Evolutionary conservation across 306 rosid genomes (phyloP).

Genomic region (Carpinus viminea): DNA sequence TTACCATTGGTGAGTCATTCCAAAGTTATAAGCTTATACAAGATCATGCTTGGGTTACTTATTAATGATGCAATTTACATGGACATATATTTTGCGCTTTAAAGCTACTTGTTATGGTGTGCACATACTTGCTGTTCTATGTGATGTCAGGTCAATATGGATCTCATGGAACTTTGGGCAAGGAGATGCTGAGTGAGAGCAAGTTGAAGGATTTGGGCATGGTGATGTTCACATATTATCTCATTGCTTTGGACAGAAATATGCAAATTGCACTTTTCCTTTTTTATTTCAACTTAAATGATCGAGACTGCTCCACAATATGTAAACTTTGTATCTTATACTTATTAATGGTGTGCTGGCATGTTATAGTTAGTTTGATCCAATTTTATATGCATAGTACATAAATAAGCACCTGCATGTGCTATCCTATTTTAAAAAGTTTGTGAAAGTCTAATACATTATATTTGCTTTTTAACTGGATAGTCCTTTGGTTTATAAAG

Average conservation of each 20-base stretch:
- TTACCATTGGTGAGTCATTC: slow-evolving; percentile 67
- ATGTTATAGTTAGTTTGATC: not conserved
- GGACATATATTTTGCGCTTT: no score
- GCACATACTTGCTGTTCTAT: no score
- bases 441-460: not conserved
- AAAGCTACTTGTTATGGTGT: no score
- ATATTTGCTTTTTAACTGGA: not conserved
- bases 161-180: slow-evolving; percentile 36
- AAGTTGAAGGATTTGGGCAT: slow-evolving; percentile 71
- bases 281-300: not conserved
- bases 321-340: not conserved
- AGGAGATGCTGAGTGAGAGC: slow-evolving; percentile 73
- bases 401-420: no score
- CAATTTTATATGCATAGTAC: no score
- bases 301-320: not conserved
- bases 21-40: slow-evolving; percentile 13
- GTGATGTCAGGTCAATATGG: no score
- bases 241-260: not conserved
- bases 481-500: not conserved
- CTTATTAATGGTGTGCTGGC: not conserved
- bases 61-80: no score
- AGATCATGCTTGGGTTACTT: no score
- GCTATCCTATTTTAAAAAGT: no score
- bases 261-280: not conserved
- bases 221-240: not conserved